A percentile compares a stretch with the other conserved stretches of the same genome.
Evolutionary conservation across 1,284 basidiomycete species (phyloP).

Genomic region (Farysia itapuensis): DNA sequence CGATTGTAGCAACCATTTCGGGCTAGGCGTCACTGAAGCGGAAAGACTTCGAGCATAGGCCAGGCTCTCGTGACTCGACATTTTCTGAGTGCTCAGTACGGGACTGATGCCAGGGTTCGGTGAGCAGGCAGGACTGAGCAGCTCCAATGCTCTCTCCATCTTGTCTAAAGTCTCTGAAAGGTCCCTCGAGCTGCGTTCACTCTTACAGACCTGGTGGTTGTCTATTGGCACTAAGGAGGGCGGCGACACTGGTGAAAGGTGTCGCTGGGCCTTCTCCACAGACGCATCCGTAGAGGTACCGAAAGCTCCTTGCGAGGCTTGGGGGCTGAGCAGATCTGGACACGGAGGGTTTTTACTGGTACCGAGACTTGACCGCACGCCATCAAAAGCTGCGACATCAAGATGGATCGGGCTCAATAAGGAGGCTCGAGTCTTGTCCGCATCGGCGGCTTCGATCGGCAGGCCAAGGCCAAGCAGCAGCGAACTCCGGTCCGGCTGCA

Average conservation of each 20-base stretch:
- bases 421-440: no score
- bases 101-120: slow-evolving; percentile 18
- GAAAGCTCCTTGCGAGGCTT: no score
- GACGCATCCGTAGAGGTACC: no score
- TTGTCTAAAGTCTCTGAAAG: slow-evolving; percentile 39
- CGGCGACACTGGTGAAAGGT: slow-evolving; percentile 16
- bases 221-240: slow-evolving; percentile 13
- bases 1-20: slow-evolving; percentile 40
- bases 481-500: no score
- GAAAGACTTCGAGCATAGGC: slow-evolving; percentile 41
- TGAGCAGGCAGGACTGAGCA: slow-evolving; percentile 40
- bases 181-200: slow-evolving; percentile 31
- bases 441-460: no score
- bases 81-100: slow-evolving; percentile 11
- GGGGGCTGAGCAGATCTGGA: no score
- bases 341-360: no score
- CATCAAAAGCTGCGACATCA: slow-evolving; percentile 24
- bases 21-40: slow-evolving; percentile 44
- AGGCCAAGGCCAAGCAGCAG: no score
- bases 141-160: slow-evolving; percentile 43
- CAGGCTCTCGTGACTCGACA: slow-evolving; percentile 42
- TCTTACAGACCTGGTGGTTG: slow-evolving; percentile 12
- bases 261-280: slow-evolving; percentile 5
- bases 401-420: slow-evolving; percentile 47
- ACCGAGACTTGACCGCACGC: slow-evolving; percentile 24